Evolutionary conservation across 768 basidiomycete genomes (phyloP).

Genomic region (Tricholoma saponaceum): DNA sequence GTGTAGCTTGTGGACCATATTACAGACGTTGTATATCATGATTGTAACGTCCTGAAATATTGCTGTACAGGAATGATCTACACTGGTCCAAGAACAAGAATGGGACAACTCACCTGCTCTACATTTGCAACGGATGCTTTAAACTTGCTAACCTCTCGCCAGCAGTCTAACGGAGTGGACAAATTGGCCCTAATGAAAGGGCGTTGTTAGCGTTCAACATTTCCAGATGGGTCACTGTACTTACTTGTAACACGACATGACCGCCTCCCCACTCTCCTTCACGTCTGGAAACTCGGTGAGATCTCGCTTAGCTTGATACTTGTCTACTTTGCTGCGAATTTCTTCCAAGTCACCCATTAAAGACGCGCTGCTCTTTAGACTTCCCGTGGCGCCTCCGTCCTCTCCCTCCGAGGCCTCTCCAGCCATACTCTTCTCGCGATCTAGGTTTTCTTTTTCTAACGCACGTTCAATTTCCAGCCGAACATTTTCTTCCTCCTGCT

Average conservation of each 20-base stretch:
- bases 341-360: conserved; percentile 76
- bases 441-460: conserved; percentile 85
- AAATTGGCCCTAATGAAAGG: conserved; percentile 41
- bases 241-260: conserved; percentile 75
- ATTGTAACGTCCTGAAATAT: conserved; percentile 59
- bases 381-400: conserved; percentile 24
- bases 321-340: conserved; percentile 67
- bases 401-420: conserved; percentile 26
- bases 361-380: conserved; percentile 54
- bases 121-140: conserved; percentile 62
- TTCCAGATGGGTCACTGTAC: conserved; percentile 17
- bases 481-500: conserved; percentile 65
- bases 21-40: conserved; percentile 10
- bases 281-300: conserved; percentile 53
- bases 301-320: conserved; percentile 55
- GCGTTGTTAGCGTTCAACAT: conserved; percentile 2
- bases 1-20: conserved; percentile 5
- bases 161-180: conserved; percentile 64
- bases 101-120: conserved; percentile 53
- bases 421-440: conserved; percentile 59
- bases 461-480: conserved; percentile 71
- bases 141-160: conserved; percentile 67
- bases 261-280: conserved; percentile 50
- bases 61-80: conserved; percentile 34
- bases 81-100: conserved; percentile 2